phyloP scores from a whole-genome alignment of 192 early-diverging fungal species.

The Entomortierella parvispora region DNA sequence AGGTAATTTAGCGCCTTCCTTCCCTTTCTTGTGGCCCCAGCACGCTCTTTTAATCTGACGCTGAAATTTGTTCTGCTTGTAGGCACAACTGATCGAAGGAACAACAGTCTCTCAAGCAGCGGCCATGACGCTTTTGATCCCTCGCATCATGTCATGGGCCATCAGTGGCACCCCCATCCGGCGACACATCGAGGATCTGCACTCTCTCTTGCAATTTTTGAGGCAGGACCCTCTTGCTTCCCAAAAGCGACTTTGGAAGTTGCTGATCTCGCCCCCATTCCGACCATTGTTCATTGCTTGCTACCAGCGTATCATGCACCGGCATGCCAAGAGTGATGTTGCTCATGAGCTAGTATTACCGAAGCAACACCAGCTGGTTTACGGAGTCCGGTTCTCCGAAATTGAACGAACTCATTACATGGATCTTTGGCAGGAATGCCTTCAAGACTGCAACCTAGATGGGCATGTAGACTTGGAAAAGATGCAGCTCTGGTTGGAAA shows the following conservation, averaged over 20 bases:
- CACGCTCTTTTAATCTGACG: too few relatives aligned
- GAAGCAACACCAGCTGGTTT: conserved; percentile 54
- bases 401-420: conserved; percentile 71
- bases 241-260: conserved; percentile 22
- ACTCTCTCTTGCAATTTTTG: conserved; percentile 64
- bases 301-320: conserved; percentile 58
- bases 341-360: conserved; percentile 66
- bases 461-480: conserved; percentile 9
- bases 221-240: conserved; percentile 47
- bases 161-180: conserved; percentile 68
- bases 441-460: conserved; percentile 52
- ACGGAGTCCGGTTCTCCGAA: conserved; percentile 60
- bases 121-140: conserved; percentile 55
- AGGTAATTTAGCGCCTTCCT: too few relatives aligned
- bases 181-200: conserved; percentile 59
- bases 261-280: conserved; percentile 24
- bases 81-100: conserved; percentile 13
- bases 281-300: conserved; percentile 37
- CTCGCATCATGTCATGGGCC: conserved; percentile 4
- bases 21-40: too few relatives aligned
- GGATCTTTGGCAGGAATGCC: conserved; percentile 59
- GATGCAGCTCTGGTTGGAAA: conserved; percentile 23
- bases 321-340: conserved; percentile 67
- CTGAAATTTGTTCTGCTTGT: too few relatives aligned
- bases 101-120: conserved; percentile 6